Percentiles rank a stretch among this genome's conserved stretches.
phyloP scores from a whole-genome alignment of 495 filamentous ascomycete genomes.

The Hyaloscypha finlandica region DNA sequence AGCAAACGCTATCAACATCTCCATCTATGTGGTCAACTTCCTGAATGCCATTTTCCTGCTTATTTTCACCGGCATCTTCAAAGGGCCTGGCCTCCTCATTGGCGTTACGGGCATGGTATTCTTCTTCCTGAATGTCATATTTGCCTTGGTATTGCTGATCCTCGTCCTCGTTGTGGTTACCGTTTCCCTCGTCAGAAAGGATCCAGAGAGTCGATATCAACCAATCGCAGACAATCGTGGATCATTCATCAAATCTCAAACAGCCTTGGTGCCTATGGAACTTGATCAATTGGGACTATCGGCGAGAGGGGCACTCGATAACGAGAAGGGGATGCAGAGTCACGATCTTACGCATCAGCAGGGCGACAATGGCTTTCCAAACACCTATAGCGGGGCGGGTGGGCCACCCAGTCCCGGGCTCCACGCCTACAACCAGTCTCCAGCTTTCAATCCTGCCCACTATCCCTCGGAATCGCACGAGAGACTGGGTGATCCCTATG shows the following conservation, averaged over 20 bases:
- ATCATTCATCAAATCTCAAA: conserved; percentile 95
- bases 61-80: conserved; percentile 76
- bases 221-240: conserved; percentile 93
- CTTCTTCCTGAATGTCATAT: conserved; percentile 86
- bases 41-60: conserved; percentile 82
- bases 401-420: conserved; percentile 40
- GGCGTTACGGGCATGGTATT: conserved; percentile 92
- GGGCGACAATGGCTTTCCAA: conserved; percentile 34
- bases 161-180: conserved; percentile 81
- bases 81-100: conserved; percentile 78
- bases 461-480: background rate
- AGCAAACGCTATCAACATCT: conserved; percentile 93
- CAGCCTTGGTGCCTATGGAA: conserved; percentile 73
- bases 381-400: conserved; percentile 31
- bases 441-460: conserved; percentile 56
- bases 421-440: conserved; percentile 57
- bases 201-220: conserved; percentile 94
- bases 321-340: conserved; percentile 66
- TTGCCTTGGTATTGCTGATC: conserved; percentile 79
- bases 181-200: conserved; percentile 82
- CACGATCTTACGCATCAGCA: conserved; percentile 39
- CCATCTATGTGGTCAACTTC: conserved; percentile 86
- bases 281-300: conserved; percentile 89
- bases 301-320: conserved; percentile 78
- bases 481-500: background rate